phyloP scores from a whole-genome alignment of 805 yeast genomes.

The Kluyveromyces wickerhamii region DNA sequence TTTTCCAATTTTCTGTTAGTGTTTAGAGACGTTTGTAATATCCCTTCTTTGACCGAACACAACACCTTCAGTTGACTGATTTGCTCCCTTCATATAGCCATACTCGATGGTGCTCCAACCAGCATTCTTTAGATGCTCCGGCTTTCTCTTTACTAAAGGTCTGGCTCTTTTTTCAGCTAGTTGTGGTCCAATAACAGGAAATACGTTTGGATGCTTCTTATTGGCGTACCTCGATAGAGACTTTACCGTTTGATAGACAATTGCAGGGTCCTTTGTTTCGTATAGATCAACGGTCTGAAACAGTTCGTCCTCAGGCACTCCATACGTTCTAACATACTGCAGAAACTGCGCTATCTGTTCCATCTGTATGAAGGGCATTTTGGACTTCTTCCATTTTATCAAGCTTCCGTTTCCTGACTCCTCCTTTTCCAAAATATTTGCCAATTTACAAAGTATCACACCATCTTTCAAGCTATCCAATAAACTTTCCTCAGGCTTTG shows the following conservation, averaged over 20 bases:
- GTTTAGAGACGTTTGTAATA: too few relatives aligned
- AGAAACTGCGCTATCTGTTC: slow-evolving; percentile 74
- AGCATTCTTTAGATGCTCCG: slow-evolving; percentile 34
- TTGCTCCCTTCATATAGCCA: slow-evolving; percentile 53
- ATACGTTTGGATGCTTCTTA: slow-evolving; percentile 39
- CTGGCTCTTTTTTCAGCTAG: slow-evolving; percentile 40
- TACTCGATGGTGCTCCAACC: slow-evolving; percentile 55
- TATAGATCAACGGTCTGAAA: slow-evolving; percentile 73
- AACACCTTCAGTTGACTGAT: slow-evolving; percentile 44
- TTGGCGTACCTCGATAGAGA: slow-evolving; percentile 66
- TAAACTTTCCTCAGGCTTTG: slow-evolving; percentile 36
- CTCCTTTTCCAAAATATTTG: slow-evolving; percentile 32
- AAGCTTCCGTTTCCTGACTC: slow-evolving; percentile 30
- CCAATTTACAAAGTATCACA: slow-evolving; percentile 38
- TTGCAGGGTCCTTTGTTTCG: slow-evolving; percentile 69
- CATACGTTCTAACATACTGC: slow-evolving; percentile 49
- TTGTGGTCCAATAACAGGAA: slow-evolving; percentile 52
- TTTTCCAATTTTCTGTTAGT: too few relatives aligned
- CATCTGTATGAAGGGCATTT: slow-evolving; percentile 74
- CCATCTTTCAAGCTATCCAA: slow-evolving; percentile 58
- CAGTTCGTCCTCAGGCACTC: slow-evolving; percentile 73
- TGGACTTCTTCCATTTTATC: slow-evolving; percentile 47
- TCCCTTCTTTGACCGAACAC: slow-evolving; percentile 47
- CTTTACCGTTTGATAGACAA: slow-evolving; percentile 64
- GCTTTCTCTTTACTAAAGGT: slow-evolving; percentile 49